Conservation (phyloP, 441 rosid genomes). For the Arabidopsis hybrid region DNA sequence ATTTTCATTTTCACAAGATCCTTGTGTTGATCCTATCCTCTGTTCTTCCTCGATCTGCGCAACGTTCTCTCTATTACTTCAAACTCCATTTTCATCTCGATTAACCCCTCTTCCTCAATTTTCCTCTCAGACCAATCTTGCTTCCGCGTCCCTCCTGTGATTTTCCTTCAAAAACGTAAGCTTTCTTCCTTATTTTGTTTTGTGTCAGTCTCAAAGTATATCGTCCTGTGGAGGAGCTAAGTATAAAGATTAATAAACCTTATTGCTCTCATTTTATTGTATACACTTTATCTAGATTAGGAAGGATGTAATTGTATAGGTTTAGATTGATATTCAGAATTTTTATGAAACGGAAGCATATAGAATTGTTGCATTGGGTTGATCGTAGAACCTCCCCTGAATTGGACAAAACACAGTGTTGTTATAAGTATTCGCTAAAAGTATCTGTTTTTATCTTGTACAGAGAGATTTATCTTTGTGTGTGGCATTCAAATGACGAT, state of each 20-base stretch:
- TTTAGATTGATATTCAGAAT: not conserved
- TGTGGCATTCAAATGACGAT: slow-evolving; percentile 16
- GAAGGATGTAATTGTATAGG: not conserved
- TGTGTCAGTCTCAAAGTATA: not conserved
- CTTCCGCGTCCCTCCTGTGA: not conserved
- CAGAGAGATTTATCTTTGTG: not conserved
- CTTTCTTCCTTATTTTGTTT: not conserved
- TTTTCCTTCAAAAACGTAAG: slow-evolving; percentile 19
- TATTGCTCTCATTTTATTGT: not conserved
- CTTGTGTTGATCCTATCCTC: slow-evolving; percentile 35
- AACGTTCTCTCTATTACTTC: not conserved
- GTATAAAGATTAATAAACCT: not conserved
- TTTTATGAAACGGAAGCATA: slow-evolving; percentile 2
- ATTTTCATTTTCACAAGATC: slow-evolving; percentile 12
- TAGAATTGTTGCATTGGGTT: slow-evolving; percentile 26
- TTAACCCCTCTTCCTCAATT: not conserved
- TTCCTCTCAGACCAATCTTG: not conserved
- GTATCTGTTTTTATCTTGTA: slow-evolving; percentile 6
- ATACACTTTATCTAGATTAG: not conserved
- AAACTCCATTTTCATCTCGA: not conserved
- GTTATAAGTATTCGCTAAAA: not conserved
- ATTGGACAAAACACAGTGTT: not conserved
- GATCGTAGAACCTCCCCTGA: slow-evolving; percentile 3
- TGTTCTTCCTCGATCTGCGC: slow-evolving; percentile 31
- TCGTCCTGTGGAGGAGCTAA: not conserved